Percentiles rank a stretch among this genome's conserved stretches.
These are phyloP conservation scores for Hygrophoropsis aurantiaca DNA, from an alignment of 768 basidiomycete genomes.

Conservation along the genomic window DNA sequence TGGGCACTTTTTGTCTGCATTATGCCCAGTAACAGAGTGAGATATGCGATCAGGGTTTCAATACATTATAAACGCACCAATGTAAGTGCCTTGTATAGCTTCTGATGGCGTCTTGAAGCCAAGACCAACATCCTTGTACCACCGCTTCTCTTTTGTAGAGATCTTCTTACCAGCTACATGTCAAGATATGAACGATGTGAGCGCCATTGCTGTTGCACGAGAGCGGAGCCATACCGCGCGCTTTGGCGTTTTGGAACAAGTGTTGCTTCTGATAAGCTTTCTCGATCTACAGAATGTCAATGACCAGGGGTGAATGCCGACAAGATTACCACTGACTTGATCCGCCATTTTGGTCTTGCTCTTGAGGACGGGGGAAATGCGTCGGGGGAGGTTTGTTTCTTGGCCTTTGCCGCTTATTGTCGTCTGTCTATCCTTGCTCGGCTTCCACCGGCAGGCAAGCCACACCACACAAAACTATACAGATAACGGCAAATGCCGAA, in stretches of 20 bases:
- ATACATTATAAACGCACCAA: constrained; percentile 58
- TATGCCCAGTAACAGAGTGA: neutral
- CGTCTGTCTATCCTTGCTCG: neutral
- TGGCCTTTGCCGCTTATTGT: constrained; percentile 2
- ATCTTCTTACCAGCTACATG: constrained; percentile 79
- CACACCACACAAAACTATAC: constrained; percentile 41
- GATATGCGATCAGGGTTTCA: neutral
- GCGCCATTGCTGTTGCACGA: constrained; percentile 2
- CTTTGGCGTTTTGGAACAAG: constrained; percentile 97
- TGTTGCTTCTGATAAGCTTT: constrained; percentile 98
- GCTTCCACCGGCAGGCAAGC: constrained; percentile 30
- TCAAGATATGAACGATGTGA: constrained; percentile 9
- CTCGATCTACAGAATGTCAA: constrained; percentile 63
- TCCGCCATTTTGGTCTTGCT: constrained; percentile 51
- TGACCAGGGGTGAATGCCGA: neutral
- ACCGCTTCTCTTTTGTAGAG: constrained; percentile 92
- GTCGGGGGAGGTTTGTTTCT: neutral
- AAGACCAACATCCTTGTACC: constrained; percentile 98
- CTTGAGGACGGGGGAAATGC: constrained; percentile 8
- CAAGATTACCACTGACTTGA: constrained; percentile 42
- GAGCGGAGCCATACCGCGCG: constrained; percentile 65
- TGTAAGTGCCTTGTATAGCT: constrained; percentile 94
- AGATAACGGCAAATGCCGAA: constrained; percentile 36
- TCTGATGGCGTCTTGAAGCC: constrained; percentile 96
- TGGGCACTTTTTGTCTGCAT: constrained; percentile 97